Evolutionary conservation across 768 basidiomycete genomes (phyloP), one percentile per base, ranked within the genome.

Genomic region (Steccherinum ochraceum): DNA sequence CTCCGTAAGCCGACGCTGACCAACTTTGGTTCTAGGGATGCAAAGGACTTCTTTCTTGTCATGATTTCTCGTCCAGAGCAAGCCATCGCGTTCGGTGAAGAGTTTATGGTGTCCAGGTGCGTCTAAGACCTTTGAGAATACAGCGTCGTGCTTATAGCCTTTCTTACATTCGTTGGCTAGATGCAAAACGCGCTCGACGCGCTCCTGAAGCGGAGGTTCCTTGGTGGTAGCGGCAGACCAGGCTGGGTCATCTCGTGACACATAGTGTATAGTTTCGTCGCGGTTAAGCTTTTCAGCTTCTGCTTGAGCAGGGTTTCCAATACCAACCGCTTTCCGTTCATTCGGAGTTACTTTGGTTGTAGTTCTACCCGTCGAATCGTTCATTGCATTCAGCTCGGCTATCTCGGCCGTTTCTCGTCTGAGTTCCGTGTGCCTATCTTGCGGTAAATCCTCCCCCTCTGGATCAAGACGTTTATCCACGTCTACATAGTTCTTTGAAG

Each of bases 1-100:
- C 21, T 59, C 52, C 4, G 41, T 16, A 0, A 61, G 24, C 13
- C 48, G 24, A 13, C 48, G 1, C 56, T 52, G 2, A 10, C 48
- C 12, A 48, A 56, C 12, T 56, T 41, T 40, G 59, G 11, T n/a
- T 44, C 20, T 25, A 49, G 44, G 67, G 4, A 65, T 52, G 47
- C 65, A 64, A 3, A 61, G 11, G 7, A 58, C 58, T 0, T 51
- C 42, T 0, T 25, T 35, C 16, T 41, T 18, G 45, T 12, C 23
- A 5, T 23, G 23, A 19, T 50, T 46, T 18, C 18, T 25, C 1
- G 21, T 40, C 3, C 50, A 51, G 11, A 39, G n/a, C 35, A 39
- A n/a, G 35, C n/a, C 35, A 1, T 54, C 49, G 4, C 55, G 46
- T 1, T 20, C 12, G 5, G 51, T n/a, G 20, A 5, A 5, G 44